Percentiles rank a stretch among this genome's conserved stretches.
Conservation (phyloP, 331 rosid species). For the Ulmus americana region DNA sequence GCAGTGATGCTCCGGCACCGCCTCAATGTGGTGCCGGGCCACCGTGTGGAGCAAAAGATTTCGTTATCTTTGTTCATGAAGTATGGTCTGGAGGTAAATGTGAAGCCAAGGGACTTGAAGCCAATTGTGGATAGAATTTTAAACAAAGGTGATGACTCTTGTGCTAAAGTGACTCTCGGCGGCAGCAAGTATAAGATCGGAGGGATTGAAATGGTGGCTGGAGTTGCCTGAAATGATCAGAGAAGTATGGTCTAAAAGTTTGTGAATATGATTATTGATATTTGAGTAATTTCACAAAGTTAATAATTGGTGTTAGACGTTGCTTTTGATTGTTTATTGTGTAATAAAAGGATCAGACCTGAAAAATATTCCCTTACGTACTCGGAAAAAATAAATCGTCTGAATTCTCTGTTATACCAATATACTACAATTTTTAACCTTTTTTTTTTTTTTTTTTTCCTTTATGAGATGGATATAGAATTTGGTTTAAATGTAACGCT, state of each 20-base stretch:
- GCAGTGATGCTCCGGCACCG: slow-evolving; percentile 60
- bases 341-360: background rate
- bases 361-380: no score
- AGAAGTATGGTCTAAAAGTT: background rate
- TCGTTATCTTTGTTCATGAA: slow-evolving; percentile 85
- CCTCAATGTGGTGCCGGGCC: slow-evolving; percentile 43
- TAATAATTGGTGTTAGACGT: no score
- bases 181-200: background rate
- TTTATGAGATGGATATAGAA: background rate
- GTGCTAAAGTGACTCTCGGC: background rate
- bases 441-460: background rate
- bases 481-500: background rate
- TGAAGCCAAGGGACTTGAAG: slow-evolving; percentile 50
- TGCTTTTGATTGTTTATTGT: background rate
- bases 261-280: slow-evolving; percentile 6
- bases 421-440: no score
- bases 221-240: slow-evolving; percentile 7
- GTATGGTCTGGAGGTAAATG: slow-evolving; percentile 56
- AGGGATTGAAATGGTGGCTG: slow-evolving; percentile 20
- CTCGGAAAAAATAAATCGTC: no score
- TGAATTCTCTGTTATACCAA: no score
- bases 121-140: slow-evolving; percentile 36
- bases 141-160: background rate
- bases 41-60: slow-evolving; percentile 83
- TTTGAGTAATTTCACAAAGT: no score